A percentile compares a stretch with the other conserved stretches of the same genome.
These are phyloP conservation scores for Penicillium daleae DNA, from an alignment of 495 filamentous ascomycete genomes.

Conservation along the genomic window DNA sequence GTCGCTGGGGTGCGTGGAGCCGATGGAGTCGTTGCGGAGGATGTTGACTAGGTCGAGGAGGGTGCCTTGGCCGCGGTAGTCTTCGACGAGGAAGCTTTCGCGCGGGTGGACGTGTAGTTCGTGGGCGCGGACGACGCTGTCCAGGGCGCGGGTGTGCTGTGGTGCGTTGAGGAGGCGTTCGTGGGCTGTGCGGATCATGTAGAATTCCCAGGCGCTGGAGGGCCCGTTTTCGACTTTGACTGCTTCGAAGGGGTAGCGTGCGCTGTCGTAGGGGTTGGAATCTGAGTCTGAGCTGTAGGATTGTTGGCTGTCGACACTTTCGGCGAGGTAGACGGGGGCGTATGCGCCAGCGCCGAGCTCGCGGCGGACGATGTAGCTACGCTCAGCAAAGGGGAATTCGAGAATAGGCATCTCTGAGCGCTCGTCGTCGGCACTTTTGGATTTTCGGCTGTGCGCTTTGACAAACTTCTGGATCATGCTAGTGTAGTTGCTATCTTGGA, in stretches of 20 bases:
- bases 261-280: constrained; percentile 23
- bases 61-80: constrained; percentile 88
- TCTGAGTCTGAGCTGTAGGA: constrained; percentile 52
- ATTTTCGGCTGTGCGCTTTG: constrained; percentile 65
- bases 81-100: constrained; percentile 85
- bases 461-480: constrained; percentile 79
- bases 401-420: constrained; percentile 68
- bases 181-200: constrained; percentile 85
- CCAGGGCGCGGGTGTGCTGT: constrained; percentile 58
- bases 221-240: constrained; percentile 88
- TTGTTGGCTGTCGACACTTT: constrained; percentile 62
- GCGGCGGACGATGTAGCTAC: constrained; percentile 75
- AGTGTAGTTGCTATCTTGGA: constrained; percentile 60
- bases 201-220: constrained; percentile 91
- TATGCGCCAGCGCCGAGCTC: constrained; percentile 93
- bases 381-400: constrained; percentile 60
- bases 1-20: constrained; percentile 44
- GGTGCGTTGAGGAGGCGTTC: constrained; percentile 62
- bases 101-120: constrained; percentile 87
- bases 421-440: constrained; percentile 52
- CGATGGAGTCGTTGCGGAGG: constrained; percentile 66
- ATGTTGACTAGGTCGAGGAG: constrained; percentile 91
- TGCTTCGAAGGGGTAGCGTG: constrained; percentile 70
- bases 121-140: constrained; percentile 77
- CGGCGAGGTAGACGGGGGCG: constrained; percentile 89